Evolutionary conservation across 169 alveolate genomes (phyloP).

Genomic region (Plasmodium gaboni): DNA sequence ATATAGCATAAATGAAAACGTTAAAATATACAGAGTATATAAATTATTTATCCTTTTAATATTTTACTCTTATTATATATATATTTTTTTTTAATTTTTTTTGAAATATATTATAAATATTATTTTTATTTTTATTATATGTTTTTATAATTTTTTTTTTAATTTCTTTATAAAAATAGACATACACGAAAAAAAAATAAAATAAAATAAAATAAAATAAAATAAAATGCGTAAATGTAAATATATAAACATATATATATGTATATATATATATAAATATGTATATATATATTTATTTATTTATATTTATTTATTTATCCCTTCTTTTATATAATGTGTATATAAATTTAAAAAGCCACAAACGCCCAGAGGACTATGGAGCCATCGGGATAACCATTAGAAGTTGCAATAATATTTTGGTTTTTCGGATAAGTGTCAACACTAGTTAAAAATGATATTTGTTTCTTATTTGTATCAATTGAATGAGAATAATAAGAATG

Average conservation of each 20-base stretch:
- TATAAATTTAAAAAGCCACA: conserved; percentile 31
- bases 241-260: no score
- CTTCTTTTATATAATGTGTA: neutral
- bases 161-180: no score
- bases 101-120: conserved; percentile 5
- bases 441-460: conserved; percentile 73
- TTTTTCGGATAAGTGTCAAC: conserved; percentile 74
- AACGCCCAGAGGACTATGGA: conserved; percentile 73
- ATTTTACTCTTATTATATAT: no score
- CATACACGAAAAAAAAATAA: no score
- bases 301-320: neutral
- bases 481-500: conserved; percentile 11
- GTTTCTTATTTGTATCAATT: conserved; percentile 5
- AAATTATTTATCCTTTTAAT: neutral
- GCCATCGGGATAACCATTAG: conserved; percentile 77
- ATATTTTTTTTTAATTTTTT: neutral
- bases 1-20: conserved; percentile 2
- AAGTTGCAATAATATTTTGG: conserved; percentile 75
- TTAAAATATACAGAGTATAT: neutral
- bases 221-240: no score
- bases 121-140: no score
- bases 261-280: neutral
- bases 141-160: no score
- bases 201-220: no score
- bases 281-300: neutral